A percentile compares a stretch with the other conserved stretches of the same genome.
Conservation (phyloP, 306 rosid genomes). For the Neltuma alba region DNA sequence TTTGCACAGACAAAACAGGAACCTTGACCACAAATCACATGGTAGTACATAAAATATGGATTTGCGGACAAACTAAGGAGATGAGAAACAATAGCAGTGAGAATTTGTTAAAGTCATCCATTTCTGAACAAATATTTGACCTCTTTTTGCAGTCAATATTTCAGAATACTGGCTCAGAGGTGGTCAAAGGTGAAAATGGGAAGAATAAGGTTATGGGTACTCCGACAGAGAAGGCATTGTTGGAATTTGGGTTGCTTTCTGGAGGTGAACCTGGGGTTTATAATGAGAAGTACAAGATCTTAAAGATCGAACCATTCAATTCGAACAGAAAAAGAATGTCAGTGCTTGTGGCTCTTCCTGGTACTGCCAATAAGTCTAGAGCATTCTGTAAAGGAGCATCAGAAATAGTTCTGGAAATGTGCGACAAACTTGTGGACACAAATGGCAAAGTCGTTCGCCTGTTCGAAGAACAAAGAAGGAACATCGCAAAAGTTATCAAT, state of each 20-base stretch:
- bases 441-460: constrained; percentile 58
- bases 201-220: constrained; percentile 61
- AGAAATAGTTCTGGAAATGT: constrained; percentile 62
- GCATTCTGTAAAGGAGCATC: constrained; percentile 94
- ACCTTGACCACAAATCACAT: constrained; percentile 92
- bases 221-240: constrained; percentile 81
- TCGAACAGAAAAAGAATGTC: constrained; percentile 76
- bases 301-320: constrained; percentile 82
- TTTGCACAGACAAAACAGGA: constrained; percentile 93
- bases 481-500: constrained; percentile 55
- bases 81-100: constrained; percentile 25
- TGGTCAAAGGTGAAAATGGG: constrained; percentile 64
- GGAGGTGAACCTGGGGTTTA: constrained; percentile 58
- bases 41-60: constrained; percentile 81
- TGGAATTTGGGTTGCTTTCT: constrained; percentile 70
- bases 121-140: constrained; percentile 46
- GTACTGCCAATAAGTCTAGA: constrained; percentile 40
- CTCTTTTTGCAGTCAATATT: constrained; percentile 78
- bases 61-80: constrained; percentile 53
- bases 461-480: constrained; percentile 54
- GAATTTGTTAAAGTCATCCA: constrained; percentile 39
- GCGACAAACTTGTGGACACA: constrained; percentile 63
- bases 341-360: constrained; percentile 67
- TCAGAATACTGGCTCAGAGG: constrained; percentile 74
- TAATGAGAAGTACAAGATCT: constrained; percentile 51